Conservation (phyloP, 805 yeast genomes). For the Wickerhamomyces bovis region DNA sequence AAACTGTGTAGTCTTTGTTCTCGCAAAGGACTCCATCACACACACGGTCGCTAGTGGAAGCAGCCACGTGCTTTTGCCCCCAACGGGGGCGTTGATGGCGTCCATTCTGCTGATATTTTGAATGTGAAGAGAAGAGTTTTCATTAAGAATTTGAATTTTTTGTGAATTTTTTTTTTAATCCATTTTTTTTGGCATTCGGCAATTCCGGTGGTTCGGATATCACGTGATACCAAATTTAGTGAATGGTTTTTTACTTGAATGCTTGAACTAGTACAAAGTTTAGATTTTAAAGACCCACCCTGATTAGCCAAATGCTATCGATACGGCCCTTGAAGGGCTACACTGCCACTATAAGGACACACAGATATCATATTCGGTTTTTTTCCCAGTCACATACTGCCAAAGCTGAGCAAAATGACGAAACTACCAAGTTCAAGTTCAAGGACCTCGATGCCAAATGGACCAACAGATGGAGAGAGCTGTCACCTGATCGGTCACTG, state of each 20-base stretch:
- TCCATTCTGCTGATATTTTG: neutral
- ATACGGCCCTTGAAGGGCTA: neutral
- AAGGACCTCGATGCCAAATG: conserved; percentile 43
- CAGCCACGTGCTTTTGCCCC: neutral
- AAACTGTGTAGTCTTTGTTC: conserved; percentile 26
- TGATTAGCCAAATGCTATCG: neutral
- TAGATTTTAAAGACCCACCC: no score
- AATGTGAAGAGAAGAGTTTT: neutral
- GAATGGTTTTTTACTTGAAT: no score
- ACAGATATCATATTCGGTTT: neutral
- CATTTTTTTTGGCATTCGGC: no score
- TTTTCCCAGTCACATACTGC: neutral
- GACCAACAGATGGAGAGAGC: conserved; percentile 40
- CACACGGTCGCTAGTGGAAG: neutral
- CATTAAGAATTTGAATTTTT: neutral
- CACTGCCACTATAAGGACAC: neutral
- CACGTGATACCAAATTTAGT: no score
- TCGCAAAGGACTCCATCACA: conserved; percentile 17
- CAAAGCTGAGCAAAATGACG: neutral
- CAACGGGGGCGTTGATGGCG: neutral
- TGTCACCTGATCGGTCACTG: conserved; percentile 29
- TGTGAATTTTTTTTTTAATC: no score
- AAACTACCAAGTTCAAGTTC: neutral
- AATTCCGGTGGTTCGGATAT: no score
- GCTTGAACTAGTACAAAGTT: no score